Base-by-base conservation (phyloP, 1,284 basidiomycete genomes). In the Trametes polyzona region DNA sequence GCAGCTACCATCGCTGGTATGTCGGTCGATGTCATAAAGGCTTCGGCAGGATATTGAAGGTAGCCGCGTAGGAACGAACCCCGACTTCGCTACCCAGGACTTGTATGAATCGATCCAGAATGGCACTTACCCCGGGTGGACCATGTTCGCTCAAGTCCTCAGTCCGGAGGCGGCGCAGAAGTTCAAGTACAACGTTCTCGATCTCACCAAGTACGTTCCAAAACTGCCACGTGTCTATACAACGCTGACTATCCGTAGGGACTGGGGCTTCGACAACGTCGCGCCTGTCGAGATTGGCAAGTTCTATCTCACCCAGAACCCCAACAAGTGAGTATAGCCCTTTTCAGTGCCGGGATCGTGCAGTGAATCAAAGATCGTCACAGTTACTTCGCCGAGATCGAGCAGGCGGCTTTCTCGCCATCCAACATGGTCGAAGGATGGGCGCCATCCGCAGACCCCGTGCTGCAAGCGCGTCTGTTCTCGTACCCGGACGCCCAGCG, bases 371-470 rank as follows among this genome's bases (percentile, higher is more conserved):
- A n/a, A n/a, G 19, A 11, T 21, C 14, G 9, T 11, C 27, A 21
- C 23, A 67, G 66, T 77, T 93, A 91, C 75, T 92, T 92, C 53
- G 88, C 90, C 41, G 91, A 94, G 75, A 83, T 93, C 48, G 92
- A 94, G 70, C 92, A 93, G 74, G 84, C 75, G 54, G 93, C 92
- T 1, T 96, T 93, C 78, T 82, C 91, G 24, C 95, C 95, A 0
- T 88, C 90, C 0, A 93, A 96, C 71, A 75, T 87, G 49, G 76
- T 79, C 21, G 70, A 71, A 5, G 78, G 78, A 14, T 71, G 76
- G 66, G 78, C 76, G 57, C 70, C 76, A 1, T 73, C 75, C 4
- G 71, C 74, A 17, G 78, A 79, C 63, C 78, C 78, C 3, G 75
- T 79, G 14, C 70, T 80, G 36, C 78, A 79, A 57, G 69, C 73